These are phyloP conservation scores for Oxytropis ochrocephala DNA, from an alignment of 306 rosid genomes.

Conservation along the genomic window DNA sequence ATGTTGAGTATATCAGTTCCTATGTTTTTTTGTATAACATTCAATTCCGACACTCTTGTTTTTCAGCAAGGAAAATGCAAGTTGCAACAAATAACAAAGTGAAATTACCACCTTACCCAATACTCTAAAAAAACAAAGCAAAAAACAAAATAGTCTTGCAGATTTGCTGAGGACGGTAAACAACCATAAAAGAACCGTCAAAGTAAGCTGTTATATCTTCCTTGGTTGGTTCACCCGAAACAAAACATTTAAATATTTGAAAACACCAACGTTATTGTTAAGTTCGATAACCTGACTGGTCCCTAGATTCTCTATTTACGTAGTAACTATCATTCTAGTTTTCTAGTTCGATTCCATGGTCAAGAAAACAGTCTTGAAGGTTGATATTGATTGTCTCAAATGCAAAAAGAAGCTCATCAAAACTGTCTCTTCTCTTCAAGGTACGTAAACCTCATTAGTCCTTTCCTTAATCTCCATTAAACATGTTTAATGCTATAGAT, in stretches of 20 bases:
- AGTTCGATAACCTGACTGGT: neutral
- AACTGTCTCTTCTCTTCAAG: constrained; percentile 46
- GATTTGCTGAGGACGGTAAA: constrained; percentile 26
- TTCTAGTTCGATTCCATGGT: constrained; percentile 27
- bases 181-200: constrained; percentile 7
- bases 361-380: constrained; percentile 49
- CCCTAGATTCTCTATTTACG: neutral
- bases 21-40: no score
- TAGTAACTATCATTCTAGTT: neutral
- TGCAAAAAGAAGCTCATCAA: constrained; percentile 55
- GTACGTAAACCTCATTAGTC: constrained; percentile 18
- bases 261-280: neutral
- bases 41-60: no score
- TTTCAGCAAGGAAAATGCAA: neutral
- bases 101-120: neutral
- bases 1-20: no score
- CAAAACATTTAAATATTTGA: neutral
- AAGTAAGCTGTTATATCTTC: neutral
- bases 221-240: constrained; percentile 25
- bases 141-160: constrained; percentile 17
- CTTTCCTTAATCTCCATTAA: neutral
- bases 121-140: neutral
- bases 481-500: no score
- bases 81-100: neutral
- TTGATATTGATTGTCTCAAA: constrained; percentile 41